phyloP scores from a whole-genome alignment of 371 early-diverging fungal genomes.

The Batrachochytrium dendrobatidis region DNA sequence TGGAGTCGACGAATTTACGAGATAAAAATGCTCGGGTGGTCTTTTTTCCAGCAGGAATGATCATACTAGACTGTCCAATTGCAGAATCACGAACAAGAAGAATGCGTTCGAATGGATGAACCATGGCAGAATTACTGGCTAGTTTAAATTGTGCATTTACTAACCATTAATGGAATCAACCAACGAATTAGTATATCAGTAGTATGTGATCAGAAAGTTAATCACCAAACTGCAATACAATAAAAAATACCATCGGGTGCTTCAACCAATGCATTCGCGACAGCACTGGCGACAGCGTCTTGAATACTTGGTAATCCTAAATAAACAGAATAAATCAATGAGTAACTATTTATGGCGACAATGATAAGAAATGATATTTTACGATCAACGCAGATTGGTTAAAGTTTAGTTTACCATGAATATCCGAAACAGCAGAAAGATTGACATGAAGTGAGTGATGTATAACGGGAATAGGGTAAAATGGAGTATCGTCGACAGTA shows the following conservation, averaged over 20 bases:
- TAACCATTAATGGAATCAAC: too few species aligned
- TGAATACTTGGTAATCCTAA: too few species aligned
- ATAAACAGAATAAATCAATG: too few species aligned
- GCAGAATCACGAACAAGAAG: not conserved
- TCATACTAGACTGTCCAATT: not conserved
- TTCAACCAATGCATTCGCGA: not conserved
- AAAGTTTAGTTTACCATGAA: too few species aligned
- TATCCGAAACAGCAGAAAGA: too few species aligned
- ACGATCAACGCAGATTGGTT: too few species aligned
- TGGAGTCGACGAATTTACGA: not conserved
- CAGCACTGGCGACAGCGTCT: conserved; percentile 1
- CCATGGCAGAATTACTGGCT: not conserved
- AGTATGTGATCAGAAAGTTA: not conserved
- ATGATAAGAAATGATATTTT: too few species aligned
- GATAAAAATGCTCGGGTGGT: not conserved
- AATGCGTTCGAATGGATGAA: not conserved
- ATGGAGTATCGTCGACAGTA: too few species aligned
- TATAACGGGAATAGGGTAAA: too few species aligned
- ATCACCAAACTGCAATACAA: not conserved
- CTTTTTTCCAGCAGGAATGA: not conserved
- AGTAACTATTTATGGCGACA: too few species aligned
- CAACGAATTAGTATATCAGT: too few species aligned
- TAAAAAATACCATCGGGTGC: not conserved
- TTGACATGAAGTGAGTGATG: too few species aligned
- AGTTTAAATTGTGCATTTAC: conserved; percentile 1